These are phyloP conservation scores for Vanrija humicola DNA, from an alignment of 1,284 basidiomycete species.

Conservation along the genomic window DNA sequence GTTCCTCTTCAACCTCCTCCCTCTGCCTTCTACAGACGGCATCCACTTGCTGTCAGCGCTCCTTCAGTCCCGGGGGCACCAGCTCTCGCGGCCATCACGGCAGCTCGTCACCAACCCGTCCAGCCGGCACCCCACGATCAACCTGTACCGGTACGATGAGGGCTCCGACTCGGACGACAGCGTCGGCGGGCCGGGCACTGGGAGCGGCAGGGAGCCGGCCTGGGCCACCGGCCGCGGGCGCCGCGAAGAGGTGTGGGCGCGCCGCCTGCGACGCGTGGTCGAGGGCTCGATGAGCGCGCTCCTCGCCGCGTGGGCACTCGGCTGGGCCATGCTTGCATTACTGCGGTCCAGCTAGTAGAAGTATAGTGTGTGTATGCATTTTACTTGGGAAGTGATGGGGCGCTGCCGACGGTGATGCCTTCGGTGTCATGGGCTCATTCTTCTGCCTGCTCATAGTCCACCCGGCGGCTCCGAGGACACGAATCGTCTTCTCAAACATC, in stretches of 20 bases:
- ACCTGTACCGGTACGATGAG: constrained; percentile 8
- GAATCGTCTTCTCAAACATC: no score
- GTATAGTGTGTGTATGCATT: background rate
- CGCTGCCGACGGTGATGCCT: no score
- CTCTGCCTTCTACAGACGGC: constrained; percentile 42
- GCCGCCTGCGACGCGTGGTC: constrained; percentile 21
- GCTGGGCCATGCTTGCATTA: constrained; percentile 33
- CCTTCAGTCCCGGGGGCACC: background rate
- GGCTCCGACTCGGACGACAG: constrained; percentile 29
- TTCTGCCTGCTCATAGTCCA: no score
- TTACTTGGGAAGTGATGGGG: background rate
- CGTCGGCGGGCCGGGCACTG: background rate
- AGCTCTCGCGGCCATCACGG: background rate
- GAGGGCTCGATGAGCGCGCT: constrained; percentile 23
- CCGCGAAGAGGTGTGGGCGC: constrained; percentile 27
- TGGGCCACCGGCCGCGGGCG: constrained; percentile 13
- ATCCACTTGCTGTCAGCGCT: constrained; percentile 35
- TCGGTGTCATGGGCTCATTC: no score
- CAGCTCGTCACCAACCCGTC: constrained; percentile 3
- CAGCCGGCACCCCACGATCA: constrained; percentile 18
- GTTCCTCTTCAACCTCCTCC: constrained; percentile 46
- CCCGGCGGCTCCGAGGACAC: no score
- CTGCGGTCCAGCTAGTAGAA: constrained; percentile 26
- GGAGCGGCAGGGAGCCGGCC: constrained; percentile 13
- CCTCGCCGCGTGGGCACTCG: constrained; percentile 21